Conservation (phyloP, 2,329 filamentous ascomycete genomes). For the Exophiala oligosperma region DNA sequence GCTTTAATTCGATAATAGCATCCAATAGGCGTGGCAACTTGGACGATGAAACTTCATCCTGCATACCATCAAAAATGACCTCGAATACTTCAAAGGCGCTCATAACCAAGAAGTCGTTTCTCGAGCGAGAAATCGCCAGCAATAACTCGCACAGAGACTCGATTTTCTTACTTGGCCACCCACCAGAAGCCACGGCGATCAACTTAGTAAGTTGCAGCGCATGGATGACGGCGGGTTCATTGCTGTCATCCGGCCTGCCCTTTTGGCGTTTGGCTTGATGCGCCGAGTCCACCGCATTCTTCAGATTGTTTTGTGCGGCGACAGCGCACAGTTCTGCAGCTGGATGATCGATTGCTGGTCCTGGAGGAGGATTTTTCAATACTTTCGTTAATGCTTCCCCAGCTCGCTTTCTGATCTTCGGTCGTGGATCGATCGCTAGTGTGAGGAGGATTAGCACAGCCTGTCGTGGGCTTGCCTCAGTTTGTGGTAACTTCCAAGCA, state of each 20-base stretch:
- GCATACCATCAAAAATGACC: slow-evolving; percentile 91
- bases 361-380: slow-evolving; percentile 81
- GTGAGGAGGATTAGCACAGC: slow-evolving; percentile 84
- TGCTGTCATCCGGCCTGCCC: slow-evolving; percentile 53
- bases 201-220: slow-evolving; percentile 90
- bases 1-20: slow-evolving; percentile 87
- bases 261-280: slow-evolving; percentile 67
- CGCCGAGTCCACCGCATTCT: slow-evolving; percentile 66
- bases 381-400: slow-evolving; percentile 85
- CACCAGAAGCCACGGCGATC: slow-evolving; percentile 79
- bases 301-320: slow-evolving; percentile 77
- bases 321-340: slow-evolving; percentile 96
- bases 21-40: slow-evolving; percentile 89
- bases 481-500: slow-evolving; percentile 83
- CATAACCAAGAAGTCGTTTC: slow-evolving; percentile 95
- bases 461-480: slow-evolving; percentile 79
- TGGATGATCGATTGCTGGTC: slow-evolving; percentile 88
- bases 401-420: slow-evolving; percentile 91
- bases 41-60: slow-evolving; percentile 79
- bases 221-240: slow-evolving; percentile 86
- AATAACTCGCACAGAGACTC: slow-evolving; percentile 87
- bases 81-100: slow-evolving; percentile 96
- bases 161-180: slow-evolving; percentile 96
- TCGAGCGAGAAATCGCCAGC: slow-evolving; percentile 82
- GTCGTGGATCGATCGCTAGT: slow-evolving; percentile 80